Conservation (phyloP, 768 basidiomycete genomes). For the Daedaleopsis nitida region DNA sequence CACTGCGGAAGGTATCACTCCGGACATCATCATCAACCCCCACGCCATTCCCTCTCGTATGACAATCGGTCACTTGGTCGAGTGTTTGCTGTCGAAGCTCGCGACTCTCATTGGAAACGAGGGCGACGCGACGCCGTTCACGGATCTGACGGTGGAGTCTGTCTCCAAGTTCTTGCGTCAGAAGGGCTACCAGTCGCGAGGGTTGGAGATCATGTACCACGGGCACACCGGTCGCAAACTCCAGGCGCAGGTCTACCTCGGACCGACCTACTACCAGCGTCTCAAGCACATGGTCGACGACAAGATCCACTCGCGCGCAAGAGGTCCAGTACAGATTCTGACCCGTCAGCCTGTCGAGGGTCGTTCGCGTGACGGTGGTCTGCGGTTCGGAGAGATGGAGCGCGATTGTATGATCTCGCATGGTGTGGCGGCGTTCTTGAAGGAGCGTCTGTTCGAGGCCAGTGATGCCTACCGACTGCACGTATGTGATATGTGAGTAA, state of each 20-base stretch:
- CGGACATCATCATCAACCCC: constrained; percentile 97
- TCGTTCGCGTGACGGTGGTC: constrained; percentile 96
- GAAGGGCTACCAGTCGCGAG: constrained; percentile 95
- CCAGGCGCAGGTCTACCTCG: constrained; percentile 97
- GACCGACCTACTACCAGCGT: constrained; percentile 98
- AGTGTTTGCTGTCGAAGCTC: constrained; percentile 95
- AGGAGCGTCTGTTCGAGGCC: constrained; percentile 94
- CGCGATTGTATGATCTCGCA: constrained; percentile 99
- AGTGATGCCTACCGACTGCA: constrained; percentile 93
- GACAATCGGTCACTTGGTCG: constrained; percentile 99
- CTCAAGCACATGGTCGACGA: constrained; percentile 99
- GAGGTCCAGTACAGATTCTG: constrained; percentile 97
- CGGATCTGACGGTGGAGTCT: constrained; percentile 94
- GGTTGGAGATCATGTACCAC: constrained; percentile 98
- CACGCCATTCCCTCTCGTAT: constrained; percentile 99
- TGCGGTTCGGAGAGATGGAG: constrained; percentile 99
- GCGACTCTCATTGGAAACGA: constrained; percentile 96
- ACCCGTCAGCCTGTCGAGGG: constrained; percentile 98
- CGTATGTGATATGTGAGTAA: constrained; percentile 91
- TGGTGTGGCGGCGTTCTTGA: constrained; percentile 96
- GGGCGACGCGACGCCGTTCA: constrained; percentile 98
- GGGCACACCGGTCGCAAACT: constrained; percentile 98
- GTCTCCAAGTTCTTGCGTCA: constrained; percentile 91
- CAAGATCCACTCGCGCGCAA: constrained; percentile 97
- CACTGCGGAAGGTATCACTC: constrained; percentile 94